phyloP scores from a whole-genome alignment of 2,329 filamentous ascomycete genomes.

The Tolypocladium ophioglossoides region DNA sequence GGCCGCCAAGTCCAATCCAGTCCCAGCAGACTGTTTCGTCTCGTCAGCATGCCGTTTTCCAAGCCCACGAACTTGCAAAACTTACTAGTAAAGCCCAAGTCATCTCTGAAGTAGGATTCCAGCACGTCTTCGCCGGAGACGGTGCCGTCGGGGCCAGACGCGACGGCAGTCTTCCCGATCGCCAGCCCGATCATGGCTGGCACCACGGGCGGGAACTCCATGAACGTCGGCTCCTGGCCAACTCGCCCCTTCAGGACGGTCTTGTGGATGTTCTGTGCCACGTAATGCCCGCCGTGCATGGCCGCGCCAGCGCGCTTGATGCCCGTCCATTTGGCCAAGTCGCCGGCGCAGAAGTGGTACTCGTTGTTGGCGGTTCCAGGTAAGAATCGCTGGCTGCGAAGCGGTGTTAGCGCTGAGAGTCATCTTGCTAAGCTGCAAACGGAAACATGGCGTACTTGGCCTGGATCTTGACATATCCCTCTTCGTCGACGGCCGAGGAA shows the following conservation, averaged over 20 bases:
- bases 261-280: constrained; percentile 58
- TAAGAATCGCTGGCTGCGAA: constrained; percentile 41
- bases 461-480: constrained; percentile 56
- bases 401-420: background rate
- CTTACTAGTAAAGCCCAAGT: constrained; percentile 55
- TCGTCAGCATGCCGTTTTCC: constrained; percentile 7
- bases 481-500: constrained; percentile 41
- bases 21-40: constrained; percentile 41
- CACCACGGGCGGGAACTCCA: constrained; percentile 37
- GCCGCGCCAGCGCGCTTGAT: constrained; percentile 72
- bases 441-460: constrained; percentile 31
- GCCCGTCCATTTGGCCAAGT: constrained; percentile 60
- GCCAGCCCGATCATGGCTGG: constrained; percentile 61
- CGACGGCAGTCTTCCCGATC: constrained; percentile 58
- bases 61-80: constrained; percentile 7
- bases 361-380: constrained; percentile 42
- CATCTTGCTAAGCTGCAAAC: background rate
- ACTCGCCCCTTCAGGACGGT: constrained; percentile 36
- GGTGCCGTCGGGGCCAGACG: constrained; percentile 49
- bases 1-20: constrained; percentile 35
- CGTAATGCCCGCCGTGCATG: constrained; percentile 61
- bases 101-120: constrained; percentile 54
- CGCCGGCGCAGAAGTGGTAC: constrained; percentile 59
- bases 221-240: constrained; percentile 31
- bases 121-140: constrained; percentile 51